phyloP scores from a whole-genome alignment of 192 early-diverging fungal genomes.

The Gamsiella multidivaricata region DNA sequence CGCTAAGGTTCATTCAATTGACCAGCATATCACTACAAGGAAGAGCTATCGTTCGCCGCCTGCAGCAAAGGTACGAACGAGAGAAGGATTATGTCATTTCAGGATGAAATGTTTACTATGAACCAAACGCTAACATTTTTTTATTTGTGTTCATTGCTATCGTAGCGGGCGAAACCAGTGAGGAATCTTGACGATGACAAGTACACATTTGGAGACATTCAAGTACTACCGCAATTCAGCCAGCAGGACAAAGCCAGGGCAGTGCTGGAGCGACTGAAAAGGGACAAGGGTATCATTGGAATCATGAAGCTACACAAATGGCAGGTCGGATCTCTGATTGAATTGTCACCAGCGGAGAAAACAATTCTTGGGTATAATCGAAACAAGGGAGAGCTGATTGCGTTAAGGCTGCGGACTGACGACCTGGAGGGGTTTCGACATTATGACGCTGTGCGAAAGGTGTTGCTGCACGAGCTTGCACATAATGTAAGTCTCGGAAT shows the following conservation, averaged over 20 bases:
- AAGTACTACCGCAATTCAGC: constrained; percentile 67
- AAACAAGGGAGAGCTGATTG: constrained; percentile 78
- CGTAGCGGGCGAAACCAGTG: constrained; percentile 37
- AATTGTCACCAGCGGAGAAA: constrained; percentile 75
- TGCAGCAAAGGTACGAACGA: constrained; percentile 23
- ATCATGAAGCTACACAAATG: constrained; percentile 73
- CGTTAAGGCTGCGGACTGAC: constrained; percentile 81
- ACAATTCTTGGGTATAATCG: constrained; percentile 77
- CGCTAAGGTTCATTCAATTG: constrained; percentile 44
- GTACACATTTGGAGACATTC: constrained; percentile 70
- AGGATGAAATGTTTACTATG: no score
- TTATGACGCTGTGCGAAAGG: constrained; percentile 73
- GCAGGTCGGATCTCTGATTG: constrained; percentile 72
- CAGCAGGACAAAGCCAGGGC: constrained; percentile 62
- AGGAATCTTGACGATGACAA: constrained; percentile 43
- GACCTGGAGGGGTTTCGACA: constrained; percentile 80
- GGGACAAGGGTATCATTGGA: constrained; percentile 69
- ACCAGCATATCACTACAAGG: constrained; percentile 29
- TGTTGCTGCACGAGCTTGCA: constrained; percentile 82
- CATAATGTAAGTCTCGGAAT: constrained; percentile 79
- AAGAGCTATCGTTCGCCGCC: constrained; percentile 31
- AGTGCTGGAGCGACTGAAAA: constrained; percentile 72
- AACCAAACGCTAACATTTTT: no score
- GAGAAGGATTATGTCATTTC: background rate
- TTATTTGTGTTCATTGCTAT: no score